Base-by-base conservation (phyloP, 306 rosid genomes). In the Hylodesmum podocarpum region DNA sequence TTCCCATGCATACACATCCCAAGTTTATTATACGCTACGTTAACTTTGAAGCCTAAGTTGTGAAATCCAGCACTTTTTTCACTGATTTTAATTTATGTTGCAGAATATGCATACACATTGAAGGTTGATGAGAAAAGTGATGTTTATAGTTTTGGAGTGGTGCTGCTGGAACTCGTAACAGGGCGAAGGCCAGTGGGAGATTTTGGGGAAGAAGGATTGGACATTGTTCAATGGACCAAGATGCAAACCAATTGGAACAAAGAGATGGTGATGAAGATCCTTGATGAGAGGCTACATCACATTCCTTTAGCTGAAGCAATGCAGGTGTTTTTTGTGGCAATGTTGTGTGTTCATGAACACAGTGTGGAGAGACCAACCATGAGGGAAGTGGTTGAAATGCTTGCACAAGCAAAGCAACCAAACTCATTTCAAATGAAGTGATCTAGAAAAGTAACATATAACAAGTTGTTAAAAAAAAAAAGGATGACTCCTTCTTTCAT, bases 61-160 rank as follows among this genome's bases (percentile, higher is more conserved):
- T 49, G 36, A 78, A 69, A 78, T 18, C 18, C n/a, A 31, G 11
- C 3, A 21, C 22, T 8, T 55, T 29, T 28, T 36, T 5, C 0
- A 44, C 33, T 73, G n/a, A 44, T 57, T 54, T 46, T 5, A 34
- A 22, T 22, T 80, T 66, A 33, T 67, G 16, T 51, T 49, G 62
- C 93, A 91, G 96, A 91, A 62, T 91, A 91, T 81, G 96, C 96
- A 37, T 89, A 91, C 87, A 91, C 96, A 70, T 85, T 91, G 80
- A 86, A 75, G 77, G 91, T 89, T 34, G 97, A 89, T 66, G 94
- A 87, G 79, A 91, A 91, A 76, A 87, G 91, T 51, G 94, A 91
- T 43, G 91, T 89, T 9, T 89, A 89, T 55, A 89, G 94, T 72
- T 91, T 87, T 33, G 97, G 92, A 31, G 93, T 91, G 57, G 96